A percentile compares a stretch with the other conserved stretches of the same genome.
Conservation (phyloP, 805 yeast species). For the Torulaspora delbrueckii region DNA sequence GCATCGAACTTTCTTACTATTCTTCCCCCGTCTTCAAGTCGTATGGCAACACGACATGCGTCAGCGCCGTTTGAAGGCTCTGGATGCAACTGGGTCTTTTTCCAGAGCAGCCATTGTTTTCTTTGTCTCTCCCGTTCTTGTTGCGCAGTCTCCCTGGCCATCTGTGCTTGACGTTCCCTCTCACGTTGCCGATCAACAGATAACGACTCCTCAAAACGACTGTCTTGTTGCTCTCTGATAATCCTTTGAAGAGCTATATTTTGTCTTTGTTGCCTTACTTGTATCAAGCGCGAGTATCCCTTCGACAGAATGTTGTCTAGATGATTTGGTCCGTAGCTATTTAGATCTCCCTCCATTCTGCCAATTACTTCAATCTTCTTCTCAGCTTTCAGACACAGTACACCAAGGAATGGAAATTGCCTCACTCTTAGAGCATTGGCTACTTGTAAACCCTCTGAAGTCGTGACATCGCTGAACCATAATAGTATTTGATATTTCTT, state of each 20-base stretch:
- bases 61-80: conserved; percentile 29
- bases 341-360: conserved; percentile 24
- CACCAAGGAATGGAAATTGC: conserved; percentile 75
- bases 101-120: conserved; percentile 48
- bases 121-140: conserved; percentile 23
- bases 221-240: conserved; percentile 67
- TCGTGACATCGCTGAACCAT: conserved; percentile 87
- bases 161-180: conserved; percentile 25
- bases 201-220: conserved; percentile 68
- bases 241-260: conserved; percentile 53
- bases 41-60: conserved; percentile 62
- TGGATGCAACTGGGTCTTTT: conserved; percentile 34
- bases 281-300: conserved; percentile 38
- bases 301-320: conserved; percentile 24
- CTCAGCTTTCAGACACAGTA: conserved; percentile 61
- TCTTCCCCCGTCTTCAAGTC: conserved; percentile 61
- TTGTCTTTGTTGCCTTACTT: conserved; percentile 59
- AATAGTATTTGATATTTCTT: conserved; percentile 51
- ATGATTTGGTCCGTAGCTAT: conserved; percentile 14
- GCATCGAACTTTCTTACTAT: conserved; percentile 46
- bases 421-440: conserved; percentile 69
- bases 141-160: conserved; percentile 31
- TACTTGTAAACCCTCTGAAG: conserved; percentile 78
- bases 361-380: conserved; percentile 31
- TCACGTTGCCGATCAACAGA: conserved; percentile 58